Evolutionary conservation across 805 yeast genomes (phyloP), one percentile per base, ranked within the genome.

Genomic region (Zygotorulaspora sp.): DNA sequence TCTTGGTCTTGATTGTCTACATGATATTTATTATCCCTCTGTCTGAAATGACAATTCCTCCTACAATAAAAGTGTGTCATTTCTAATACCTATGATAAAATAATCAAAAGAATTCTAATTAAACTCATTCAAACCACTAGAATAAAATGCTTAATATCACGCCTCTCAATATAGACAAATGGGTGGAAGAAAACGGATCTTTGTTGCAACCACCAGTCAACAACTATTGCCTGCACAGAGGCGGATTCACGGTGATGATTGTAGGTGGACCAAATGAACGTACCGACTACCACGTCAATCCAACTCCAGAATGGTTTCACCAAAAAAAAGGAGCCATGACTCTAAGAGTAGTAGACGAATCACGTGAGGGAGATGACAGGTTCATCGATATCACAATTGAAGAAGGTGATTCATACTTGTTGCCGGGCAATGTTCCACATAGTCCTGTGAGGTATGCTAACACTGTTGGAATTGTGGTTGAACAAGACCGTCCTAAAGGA

Each of bases 231-330:
- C 74, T 89, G 19, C 95, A 89, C 61, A 70, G 88, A 32, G 96
- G 94, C 4, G 96, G 96, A 0, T 84, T 83, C 58, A 88, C 96
- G 0, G 87, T 88, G 24, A 89, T 89, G 96, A 79, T 88, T 35
- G 95, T 89, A 1, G 97, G 97, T 11, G 97, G 97, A 0, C 97
- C 97, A 3, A 89, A 89, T 58, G 95, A 81, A 53, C 71, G 97
- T 41, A 88, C 95, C 0, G 97, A 89, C 58, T 89, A 86, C 58
- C 97, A 89, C 55, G 76, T 89, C 33, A 89, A 89, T 56, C 94
- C 86, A 52, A 89, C 97, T 0, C 96, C 97, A 0, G 97, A 89
- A 55, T 89, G 87, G 76, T 89, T 89, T 60, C 79, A 82, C 63
- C 90, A 83, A 70, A 75, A 82, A 58, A 85, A 85, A 61, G 97